Percentiles rank a stretch among this genome's conserved stretches.
Conservation (phyloP, 2,329 filamentous ascomycete species). For the Colletotrichum cuscutae region DNA sequence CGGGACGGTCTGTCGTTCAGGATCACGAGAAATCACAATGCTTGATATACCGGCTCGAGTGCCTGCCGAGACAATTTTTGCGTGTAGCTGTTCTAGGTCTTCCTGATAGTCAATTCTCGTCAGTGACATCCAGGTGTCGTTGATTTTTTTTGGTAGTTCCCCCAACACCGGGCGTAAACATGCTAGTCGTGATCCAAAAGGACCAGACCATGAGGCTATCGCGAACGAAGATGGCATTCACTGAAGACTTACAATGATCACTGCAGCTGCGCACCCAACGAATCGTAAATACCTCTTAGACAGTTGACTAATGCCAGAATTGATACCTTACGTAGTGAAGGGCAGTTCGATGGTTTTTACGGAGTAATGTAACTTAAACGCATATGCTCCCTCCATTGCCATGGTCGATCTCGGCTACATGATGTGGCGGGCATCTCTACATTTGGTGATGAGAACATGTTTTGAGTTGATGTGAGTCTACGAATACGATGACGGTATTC, state of each 20-base stretch:
- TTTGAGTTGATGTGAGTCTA: too few relatives aligned
- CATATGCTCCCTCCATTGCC: background rate
- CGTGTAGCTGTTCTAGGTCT: background rate
- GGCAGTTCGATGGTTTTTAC: background rate
- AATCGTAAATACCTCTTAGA: too few relatives aligned
- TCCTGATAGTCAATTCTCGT: background rate
- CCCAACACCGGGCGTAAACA: background rate
- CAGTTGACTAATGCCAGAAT: background rate
- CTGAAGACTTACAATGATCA: too few relatives aligned
- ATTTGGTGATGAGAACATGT: too few relatives aligned
- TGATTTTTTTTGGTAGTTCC: too few relatives aligned
- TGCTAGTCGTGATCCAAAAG: background rate
- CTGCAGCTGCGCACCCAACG: too few relatives aligned
- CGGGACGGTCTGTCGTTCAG: background rate
- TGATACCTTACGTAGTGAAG: background rate
- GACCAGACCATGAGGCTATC: background rate
- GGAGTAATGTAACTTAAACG: background rate
- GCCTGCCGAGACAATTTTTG: background rate
- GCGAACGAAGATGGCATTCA: background rate
- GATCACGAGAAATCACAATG: background rate
- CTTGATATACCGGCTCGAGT: background rate
- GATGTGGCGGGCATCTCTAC: too few relatives aligned
- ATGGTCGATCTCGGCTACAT: background rate
- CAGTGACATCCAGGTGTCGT: too few relatives aligned
- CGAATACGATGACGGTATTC: background rate